These are phyloP conservation scores for Leishmania tropica DNA, from an alignment of 208 protist genomes.

Conservation along the genomic window DNA sequence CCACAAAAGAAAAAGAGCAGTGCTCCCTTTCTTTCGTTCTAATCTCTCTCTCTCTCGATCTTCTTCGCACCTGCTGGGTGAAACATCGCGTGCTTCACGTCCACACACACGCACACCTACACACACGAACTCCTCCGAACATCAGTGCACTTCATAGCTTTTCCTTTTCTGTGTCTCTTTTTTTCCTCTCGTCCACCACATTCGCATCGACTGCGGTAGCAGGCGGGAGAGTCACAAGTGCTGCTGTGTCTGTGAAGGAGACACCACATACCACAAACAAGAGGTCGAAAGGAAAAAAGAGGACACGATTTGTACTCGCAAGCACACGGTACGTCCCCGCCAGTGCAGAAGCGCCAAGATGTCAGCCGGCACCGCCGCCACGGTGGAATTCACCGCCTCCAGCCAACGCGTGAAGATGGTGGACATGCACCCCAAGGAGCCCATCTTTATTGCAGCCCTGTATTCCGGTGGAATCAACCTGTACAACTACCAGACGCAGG, in stretches of 20 bases:
- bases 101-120: no score
- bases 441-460: conserved; percentile 94
- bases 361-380: conserved; percentile 21
- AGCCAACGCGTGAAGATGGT: conserved; percentile 99
- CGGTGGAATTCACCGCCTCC: conserved; percentile 71
- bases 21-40: neutral
- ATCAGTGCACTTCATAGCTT: neutral
- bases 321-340: neutral
- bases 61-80: no score
- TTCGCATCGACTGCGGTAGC: neutral
- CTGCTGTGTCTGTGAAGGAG: neutral
- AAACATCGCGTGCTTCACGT: no score
- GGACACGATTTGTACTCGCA: neutral
- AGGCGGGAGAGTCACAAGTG: neutral
- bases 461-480: conserved; percentile 96
- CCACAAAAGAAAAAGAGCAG: neutral
- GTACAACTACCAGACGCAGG: conserved; percentile 98
- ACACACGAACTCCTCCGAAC: neutral
- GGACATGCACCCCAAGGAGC: conserved; percentile 98
- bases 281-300: neutral
- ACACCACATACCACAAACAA: neutral
- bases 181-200: neutral
- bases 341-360: neutral
- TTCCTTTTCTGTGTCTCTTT: no score
- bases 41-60: neutral